Evolutionary conservation across 2,329 filamentous ascomycete genomes (phyloP).

Genomic region (Aspergillus pseudoterreus): DNA sequence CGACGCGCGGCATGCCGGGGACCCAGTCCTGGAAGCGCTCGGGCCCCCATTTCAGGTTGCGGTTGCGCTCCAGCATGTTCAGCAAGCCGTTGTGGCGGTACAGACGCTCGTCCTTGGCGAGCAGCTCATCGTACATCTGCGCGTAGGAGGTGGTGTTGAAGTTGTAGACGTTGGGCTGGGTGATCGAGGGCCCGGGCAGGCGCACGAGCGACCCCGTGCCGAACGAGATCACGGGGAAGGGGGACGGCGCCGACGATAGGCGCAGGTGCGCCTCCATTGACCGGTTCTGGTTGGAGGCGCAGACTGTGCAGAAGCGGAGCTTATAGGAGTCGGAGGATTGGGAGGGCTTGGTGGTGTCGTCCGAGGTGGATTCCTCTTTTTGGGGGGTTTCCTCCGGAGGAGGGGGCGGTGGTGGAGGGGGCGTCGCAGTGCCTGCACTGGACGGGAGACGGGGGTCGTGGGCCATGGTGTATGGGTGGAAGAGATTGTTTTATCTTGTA

Average conservation of each 20-base stretch:
- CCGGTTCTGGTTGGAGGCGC: constrained; percentile 96
- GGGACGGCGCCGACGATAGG: constrained; percentile 74
- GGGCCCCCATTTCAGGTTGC: constrained; percentile 88
- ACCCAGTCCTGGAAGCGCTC: constrained; percentile 99
- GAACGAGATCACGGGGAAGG: constrained; percentile 96
- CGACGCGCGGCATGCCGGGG: constrained; percentile 75
- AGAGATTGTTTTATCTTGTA: constrained; percentile 4
- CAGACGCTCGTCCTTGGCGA: constrained; percentile 76
- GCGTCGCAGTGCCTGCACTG: constrained; percentile 43
- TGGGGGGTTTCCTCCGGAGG: constrained; percentile 27
- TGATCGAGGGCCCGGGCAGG: constrained; percentile 83
- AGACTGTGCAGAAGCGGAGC: constrained; percentile 97
- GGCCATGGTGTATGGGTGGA: constrained; percentile 37
- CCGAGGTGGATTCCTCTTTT: not conserved
- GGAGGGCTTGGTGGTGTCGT: constrained; percentile 9
- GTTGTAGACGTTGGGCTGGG: constrained; percentile 92
- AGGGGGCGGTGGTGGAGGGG: constrained; percentile 48
- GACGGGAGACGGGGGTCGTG: constrained; percentile 49
- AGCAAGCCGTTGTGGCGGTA: constrained; percentile 91
- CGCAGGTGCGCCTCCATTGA: constrained; percentile 99
- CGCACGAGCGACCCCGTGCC: constrained; percentile 93
- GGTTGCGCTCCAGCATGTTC: constrained; percentile 92
- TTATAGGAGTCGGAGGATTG: constrained; percentile 63
- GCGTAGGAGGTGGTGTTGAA: constrained; percentile 98
- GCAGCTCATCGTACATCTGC: constrained; percentile 88